These are phyloP conservation scores for Xylariaceae sp. DNA, from an alignment of 2,329 filamentous ascomycete species.

Conservation along the genomic window DNA sequence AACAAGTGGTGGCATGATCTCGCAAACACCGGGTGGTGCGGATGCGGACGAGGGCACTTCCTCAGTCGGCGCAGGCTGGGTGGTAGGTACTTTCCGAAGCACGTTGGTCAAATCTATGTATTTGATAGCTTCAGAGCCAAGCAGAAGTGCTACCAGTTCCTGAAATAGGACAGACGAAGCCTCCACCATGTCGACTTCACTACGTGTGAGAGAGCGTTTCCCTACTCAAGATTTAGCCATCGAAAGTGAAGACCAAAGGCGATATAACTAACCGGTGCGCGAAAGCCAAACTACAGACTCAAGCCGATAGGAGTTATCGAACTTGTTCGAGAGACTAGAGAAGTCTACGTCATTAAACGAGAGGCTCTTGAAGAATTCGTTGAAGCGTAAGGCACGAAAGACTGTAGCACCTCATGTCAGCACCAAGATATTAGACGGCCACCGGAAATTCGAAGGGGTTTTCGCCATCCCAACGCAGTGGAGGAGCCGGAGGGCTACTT, in stretches of 20 bases:
- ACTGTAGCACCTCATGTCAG: conserved; percentile 25
- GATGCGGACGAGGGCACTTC: conserved; percentile 5
- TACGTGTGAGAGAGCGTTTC: conserved; percentile 41
- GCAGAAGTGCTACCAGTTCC: conserved; percentile 51
- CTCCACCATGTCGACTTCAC: conserved; percentile 42
- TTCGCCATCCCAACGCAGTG: too few relatives aligned
- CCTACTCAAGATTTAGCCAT: conserved; percentile 22
- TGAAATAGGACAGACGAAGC: conserved; percentile 49
- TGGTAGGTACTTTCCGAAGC: conserved; percentile 22
- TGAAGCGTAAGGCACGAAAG: conserved; percentile 51
- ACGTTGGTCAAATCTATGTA: conserved; percentile 49
- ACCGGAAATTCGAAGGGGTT: too few relatives aligned
- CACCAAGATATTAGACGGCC: not conserved
- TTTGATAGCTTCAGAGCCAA: conserved; percentile 50
- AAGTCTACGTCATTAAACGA: conserved; percentile 50
- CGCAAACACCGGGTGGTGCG: conserved; percentile 23
- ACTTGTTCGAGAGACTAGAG: conserved; percentile 34
- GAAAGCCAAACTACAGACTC: conserved; percentile 47
- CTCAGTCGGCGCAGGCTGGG: conserved; percentile 17
- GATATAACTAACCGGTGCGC: conserved; percentile 40
- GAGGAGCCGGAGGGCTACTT: not conserved
- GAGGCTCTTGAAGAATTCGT: conserved; percentile 54
- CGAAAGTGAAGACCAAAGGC: not conserved
- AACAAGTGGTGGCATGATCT: conserved; percentile 44
- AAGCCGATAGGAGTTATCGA: conserved; percentile 40